A percentile compares a stretch with the other conserved stretches of the same genome.
These are phyloP conservation scores for Mycosphaerella arachidis DNA, from an alignment of 2,329 filamentous ascomycete species.

Conservation along the genomic window DNA sequence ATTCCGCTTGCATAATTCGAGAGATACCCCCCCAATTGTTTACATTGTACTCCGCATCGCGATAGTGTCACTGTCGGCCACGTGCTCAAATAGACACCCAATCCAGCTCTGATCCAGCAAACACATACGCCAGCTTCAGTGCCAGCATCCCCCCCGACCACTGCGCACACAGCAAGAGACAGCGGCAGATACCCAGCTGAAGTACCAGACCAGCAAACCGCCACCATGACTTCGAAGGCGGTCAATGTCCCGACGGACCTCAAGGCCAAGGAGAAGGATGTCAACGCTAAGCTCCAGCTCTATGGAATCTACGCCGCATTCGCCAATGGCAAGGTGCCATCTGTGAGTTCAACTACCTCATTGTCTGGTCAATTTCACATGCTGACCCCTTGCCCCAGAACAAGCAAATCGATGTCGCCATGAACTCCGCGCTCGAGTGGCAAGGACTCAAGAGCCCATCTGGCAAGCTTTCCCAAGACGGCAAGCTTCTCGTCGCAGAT, in stretches of 20 bases:
- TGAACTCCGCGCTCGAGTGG: constrained; percentile 80
- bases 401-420: constrained; percentile 88
- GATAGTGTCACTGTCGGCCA: constrained; percentile 2
- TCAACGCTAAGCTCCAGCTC: constrained; percentile 90
- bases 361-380: background rate
- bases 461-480: constrained; percentile 74
- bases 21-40: constrained; percentile 14
- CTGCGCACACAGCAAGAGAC: constrained; percentile 3
- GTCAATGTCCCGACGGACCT: constrained; percentile 72
- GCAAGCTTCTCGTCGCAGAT: constrained; percentile 72
- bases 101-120: constrained; percentile 1
- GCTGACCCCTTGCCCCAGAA: constrained; percentile 53
- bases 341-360: constrained; percentile 52
- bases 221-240: constrained; percentile 30
- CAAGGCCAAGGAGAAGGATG: constrained; percentile 74
- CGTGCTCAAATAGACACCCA: constrained; percentile 6
- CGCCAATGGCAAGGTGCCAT: constrained; percentile 82
- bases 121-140: background rate
- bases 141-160: background rate
- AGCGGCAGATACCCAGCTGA: background rate
- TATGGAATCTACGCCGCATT: constrained; percentile 90
- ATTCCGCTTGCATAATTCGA: constrained; percentile 10
- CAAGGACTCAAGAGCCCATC: constrained; percentile 66
- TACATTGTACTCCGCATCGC: constrained; percentile 4
- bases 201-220: constrained; percentile 7